Evolutionary conservation across 495 filamentous ascomycete species (phyloP).

Genomic region (Penicillium goetzii): DNA sequence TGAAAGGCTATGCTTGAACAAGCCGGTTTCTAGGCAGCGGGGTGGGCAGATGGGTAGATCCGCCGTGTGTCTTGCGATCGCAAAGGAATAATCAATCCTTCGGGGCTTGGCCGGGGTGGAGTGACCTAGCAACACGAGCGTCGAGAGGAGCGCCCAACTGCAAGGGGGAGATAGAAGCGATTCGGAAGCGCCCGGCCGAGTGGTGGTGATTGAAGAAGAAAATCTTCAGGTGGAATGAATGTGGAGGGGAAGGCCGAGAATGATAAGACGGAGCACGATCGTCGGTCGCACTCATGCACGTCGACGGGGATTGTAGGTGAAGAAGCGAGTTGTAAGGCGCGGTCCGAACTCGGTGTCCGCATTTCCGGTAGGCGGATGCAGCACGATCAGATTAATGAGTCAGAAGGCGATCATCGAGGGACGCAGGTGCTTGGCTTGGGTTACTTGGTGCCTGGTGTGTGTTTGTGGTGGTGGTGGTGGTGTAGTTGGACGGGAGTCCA

Average conservation of each 20-base stretch:
- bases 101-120: not conserved
- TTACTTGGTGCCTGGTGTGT: not conserved
- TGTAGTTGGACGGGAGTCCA: not conserved
- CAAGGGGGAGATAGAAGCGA: constrained; percentile 22
- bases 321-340: constrained; percentile 23
- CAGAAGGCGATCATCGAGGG: not conserved
- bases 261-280: constrained; percentile 35
- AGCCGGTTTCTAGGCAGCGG: constrained; percentile 15
- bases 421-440: not conserved
- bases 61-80: constrained; percentile 14
- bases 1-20: constrained; percentile 26
- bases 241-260: constrained; percentile 7
- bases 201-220: not conserved
- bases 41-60: constrained; percentile 27
- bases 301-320: constrained; percentile 33
- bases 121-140: not conserved
- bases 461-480: not conserved
- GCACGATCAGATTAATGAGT: constrained; percentile 8
- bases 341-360: constrained; percentile 28
- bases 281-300: constrained; percentile 48
- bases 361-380: constrained; percentile 22
- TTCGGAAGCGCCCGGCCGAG: not conserved
- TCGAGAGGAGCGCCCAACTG: constrained; percentile 18
- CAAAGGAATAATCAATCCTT: not conserved
- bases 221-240: not conserved